phyloP scores from a whole-genome alignment of 1,284 basidiomycete species.

The Ceratobasidium sp. region DNA sequence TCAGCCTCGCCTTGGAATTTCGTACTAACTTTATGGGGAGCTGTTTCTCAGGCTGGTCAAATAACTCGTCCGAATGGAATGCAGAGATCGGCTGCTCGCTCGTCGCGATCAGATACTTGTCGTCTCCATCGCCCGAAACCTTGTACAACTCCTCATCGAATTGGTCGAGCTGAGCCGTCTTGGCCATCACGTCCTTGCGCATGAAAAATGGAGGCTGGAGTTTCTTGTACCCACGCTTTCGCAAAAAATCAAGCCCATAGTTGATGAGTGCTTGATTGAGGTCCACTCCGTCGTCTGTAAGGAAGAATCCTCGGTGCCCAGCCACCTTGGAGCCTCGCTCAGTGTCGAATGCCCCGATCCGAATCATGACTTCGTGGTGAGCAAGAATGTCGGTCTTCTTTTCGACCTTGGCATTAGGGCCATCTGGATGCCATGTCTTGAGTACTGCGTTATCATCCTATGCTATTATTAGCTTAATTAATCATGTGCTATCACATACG shows the following conservation, averaged over 20 bases:
- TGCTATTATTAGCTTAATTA: slow-evolving; percentile 41
- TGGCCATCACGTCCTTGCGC: slow-evolving; percentile 96
- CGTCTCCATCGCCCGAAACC: slow-evolving; percentile 89
- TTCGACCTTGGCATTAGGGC: slow-evolving; percentile 65
- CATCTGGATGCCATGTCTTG: slow-evolving; percentile 87
- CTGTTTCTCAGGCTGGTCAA: slow-evolving; percentile 89
- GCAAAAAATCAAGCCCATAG: slow-evolving; percentile 93
- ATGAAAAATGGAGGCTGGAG: slow-evolving; percentile 98
- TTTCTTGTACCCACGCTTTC: slow-evolving; percentile 86
- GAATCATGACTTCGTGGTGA: slow-evolving; percentile 94
- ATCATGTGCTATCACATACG: slow-evolving; percentile 40
- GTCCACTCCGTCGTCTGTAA: slow-evolving; percentile 94
- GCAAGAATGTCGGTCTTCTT: slow-evolving; percentile 82
- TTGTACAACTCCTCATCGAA: slow-evolving; percentile 99
- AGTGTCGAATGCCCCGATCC: slow-evolving; percentile 94
- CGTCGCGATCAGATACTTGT: slow-evolving; percentile 98
- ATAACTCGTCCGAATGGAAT: slow-evolving; percentile 95
- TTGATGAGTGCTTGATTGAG: slow-evolving; percentile 96
- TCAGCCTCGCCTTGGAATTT: not conserved
- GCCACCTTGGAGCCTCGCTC: slow-evolving; percentile 94
- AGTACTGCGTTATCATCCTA: slow-evolving; percentile 89
- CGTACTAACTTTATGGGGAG: slow-evolving; percentile 88
- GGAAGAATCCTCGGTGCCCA: slow-evolving; percentile 96
- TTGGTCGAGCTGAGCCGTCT: slow-evolving; percentile 96
- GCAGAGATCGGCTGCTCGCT: slow-evolving; percentile 98